Percentiles rank a stretch among this genome's conserved stretches.
These are phyloP conservation scores for Neocucurbitaria cava DNA, from an alignment of 2,329 filamentous ascomycete species.

Conservation along the genomic window DNA sequence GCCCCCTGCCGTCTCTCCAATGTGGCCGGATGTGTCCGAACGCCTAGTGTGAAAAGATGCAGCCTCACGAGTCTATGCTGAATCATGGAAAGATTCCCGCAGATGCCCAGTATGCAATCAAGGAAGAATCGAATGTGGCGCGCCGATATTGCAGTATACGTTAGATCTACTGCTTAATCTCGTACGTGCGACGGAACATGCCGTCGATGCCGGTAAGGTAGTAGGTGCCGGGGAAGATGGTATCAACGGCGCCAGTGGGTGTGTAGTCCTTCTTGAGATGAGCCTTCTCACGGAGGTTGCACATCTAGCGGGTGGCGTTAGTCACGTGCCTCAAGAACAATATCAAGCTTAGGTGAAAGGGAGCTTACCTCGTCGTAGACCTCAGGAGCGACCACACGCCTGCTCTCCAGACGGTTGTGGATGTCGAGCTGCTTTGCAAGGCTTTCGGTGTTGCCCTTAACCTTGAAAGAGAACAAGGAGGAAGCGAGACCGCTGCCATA, in stretches of 20 bases:
- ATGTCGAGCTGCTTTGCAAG: slow-evolving; percentile 57
- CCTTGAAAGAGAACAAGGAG: slow-evolving; percentile 59
- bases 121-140: slow-evolving; percentile 31
- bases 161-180: slow-evolving; percentile 54
- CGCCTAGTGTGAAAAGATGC: slow-evolving; percentile 27
- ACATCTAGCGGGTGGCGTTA: slow-evolving; percentile 52
- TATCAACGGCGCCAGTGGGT: slow-evolving; percentile 53
- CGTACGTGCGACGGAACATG: slow-evolving; percentile 60
- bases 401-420: slow-evolving; percentile 53
- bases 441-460: slow-evolving; percentile 56
- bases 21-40: slow-evolving; percentile 13
- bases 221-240: slow-evolving; percentile 57
- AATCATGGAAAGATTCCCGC: slow-evolving; percentile 41
- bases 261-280: slow-evolving; percentile 59
- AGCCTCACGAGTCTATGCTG: slow-evolving; percentile 36
- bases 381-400: slow-evolving; percentile 55
- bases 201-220: slow-evolving; percentile 59
- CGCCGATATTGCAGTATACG: slow-evolving; percentile 7
- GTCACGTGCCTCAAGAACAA: slow-evolving; percentile 23
- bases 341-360: slow-evolving; percentile 12
- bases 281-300: slow-evolving; percentile 59
- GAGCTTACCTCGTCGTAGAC: slow-evolving; percentile 56
- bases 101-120: slow-evolving; percentile 45
- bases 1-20: neutral
- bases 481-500: slow-evolving; percentile 61